Base-by-base conservation (phyloP, 1,139 yeast genomes). In the Debaryomyces sp. region DNA sequence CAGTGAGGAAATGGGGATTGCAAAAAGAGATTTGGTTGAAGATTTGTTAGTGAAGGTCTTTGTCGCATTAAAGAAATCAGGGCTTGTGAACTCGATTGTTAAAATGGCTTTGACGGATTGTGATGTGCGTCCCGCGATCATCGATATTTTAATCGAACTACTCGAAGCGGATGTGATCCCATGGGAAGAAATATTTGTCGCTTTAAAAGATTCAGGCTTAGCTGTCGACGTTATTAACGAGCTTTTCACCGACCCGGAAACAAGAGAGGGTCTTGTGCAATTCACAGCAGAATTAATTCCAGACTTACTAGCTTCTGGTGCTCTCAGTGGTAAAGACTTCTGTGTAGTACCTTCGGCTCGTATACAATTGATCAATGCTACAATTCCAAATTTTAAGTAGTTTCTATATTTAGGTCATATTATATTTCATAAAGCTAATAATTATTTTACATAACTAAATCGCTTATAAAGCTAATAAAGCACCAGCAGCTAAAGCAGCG, bases 401-500 rank as follows among this genome's bases (percentile, higher is more conserved):
- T 38, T n/a, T 15, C 29, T 41, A 17, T 41, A 27, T 29, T 17
- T 17, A 17, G 36, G 43, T 40, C 43, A 40, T 36, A 26, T 40
- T 41, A 41, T 30, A 41, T 35, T 5, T 35, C 26, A 22, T 21
- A 17, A 27, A 32, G 26, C 32, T 41, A 22, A 13, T 26, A 41
- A 30, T 22, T 40, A 27, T 29, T 29, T 15, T 26, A 27, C 22
- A 39, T 22, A 26, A n/a, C 46, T 32, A 48, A 13, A n/a, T 8
- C n/a, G 32, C 68, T 74, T 75, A 75, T 66, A 75, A 73, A 70
- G 78, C 79, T 65, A 75, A 73, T 65, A 75, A 72, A 70, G 79
- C 80, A 72, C 79, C 80, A 52, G 80, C 80, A 66, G 77, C 77
- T 61, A 75, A 63, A 61, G 77, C 80, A 62, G 73, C 78, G 61